These are phyloP conservation scores for Colletotrichum karsti DNA, from an alignment of 2,329 filamentous ascomycete species.

Conservation along the genomic window DNA sequence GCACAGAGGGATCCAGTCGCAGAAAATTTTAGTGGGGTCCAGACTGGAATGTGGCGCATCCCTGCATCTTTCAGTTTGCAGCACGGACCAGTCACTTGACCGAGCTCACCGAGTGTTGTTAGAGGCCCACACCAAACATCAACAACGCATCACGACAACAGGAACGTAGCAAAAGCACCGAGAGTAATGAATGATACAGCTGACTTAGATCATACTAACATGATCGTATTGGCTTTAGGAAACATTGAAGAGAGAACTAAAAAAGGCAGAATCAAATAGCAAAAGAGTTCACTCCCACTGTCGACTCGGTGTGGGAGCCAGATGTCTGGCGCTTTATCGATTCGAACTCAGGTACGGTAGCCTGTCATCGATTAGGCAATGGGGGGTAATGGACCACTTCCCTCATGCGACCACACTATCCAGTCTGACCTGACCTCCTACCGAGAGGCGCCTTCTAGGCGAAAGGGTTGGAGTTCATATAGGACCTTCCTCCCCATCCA, in stretches of 20 bases:
- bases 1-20: slow-evolving; percentile 9
- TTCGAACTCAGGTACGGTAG: background rate
- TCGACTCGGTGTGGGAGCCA: background rate
- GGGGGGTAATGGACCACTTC: background rate
- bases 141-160: background rate
- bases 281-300: background rate
- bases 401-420: background rate
- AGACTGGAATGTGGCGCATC: background rate
- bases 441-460: background rate
- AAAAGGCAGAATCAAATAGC: background rate
- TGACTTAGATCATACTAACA: too few relatives aligned
- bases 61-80: too few relatives aligned
- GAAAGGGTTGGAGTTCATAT: background rate
- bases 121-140: background rate
- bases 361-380: background rate
- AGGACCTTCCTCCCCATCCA: background rate
- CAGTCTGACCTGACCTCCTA: slow-evolving; percentile 5
- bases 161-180: too few relatives aligned
- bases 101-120: background rate
- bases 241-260: too few relatives aligned
- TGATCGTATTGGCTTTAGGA: too few relatives aligned
- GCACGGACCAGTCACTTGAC: background rate
- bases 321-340: background rate
- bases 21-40: slow-evolving; percentile 29
- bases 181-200: too few relatives aligned